These are phyloP conservation scores for Neoboletus brunneissimus DNA, from an alignment of 768 basidiomycete species.

Conservation along the genomic window DNA sequence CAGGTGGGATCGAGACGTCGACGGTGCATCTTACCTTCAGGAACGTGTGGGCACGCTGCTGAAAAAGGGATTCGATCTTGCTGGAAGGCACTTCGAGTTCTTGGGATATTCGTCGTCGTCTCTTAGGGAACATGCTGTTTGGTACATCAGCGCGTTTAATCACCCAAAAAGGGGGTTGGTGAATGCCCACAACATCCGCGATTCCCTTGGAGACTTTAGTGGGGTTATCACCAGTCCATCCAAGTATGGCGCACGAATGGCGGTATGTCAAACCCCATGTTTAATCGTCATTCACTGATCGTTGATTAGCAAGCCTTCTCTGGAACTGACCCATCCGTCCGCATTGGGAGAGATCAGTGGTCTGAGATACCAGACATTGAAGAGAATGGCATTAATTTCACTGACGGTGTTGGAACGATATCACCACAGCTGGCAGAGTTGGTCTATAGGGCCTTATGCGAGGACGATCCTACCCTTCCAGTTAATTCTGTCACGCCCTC, in stretches of 20 bases:
- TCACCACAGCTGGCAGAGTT: conserved; percentile 52
- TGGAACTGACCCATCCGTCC: conserved; percentile 72
- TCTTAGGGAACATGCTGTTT: conserved; percentile 75
- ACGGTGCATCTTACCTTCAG: conserved; percentile 52
- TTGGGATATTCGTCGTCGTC: conserved; percentile 81
- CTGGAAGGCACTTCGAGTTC: conserved; percentile 72
- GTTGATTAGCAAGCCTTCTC: conserved; percentile 65
- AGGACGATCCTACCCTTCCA: conserved; percentile 36
- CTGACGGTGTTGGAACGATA: conserved; percentile 82
- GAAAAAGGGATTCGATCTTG: conserved; percentile 65
- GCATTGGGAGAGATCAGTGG: conserved; percentile 57
- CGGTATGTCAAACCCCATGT: conserved; percentile 27
- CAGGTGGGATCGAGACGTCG: conserved; percentile 66
- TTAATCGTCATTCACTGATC: conserved; percentile 3
- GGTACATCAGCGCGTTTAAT: conserved; percentile 71
- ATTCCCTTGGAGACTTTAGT: conserved; percentile 65
- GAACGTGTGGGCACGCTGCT: conserved; percentile 58
- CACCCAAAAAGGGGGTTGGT: conserved; percentile 44
- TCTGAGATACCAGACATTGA: conserved; percentile 59
- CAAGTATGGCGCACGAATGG: conserved; percentile 78
- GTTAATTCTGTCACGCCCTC: conserved; percentile 46
- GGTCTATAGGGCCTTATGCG: conserved; percentile 59
- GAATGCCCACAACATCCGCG: conserved; percentile 57
- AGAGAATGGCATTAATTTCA: conserved; percentile 46
- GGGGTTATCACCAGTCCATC: conserved; percentile 60